Evolutionary conservation across 768 basidiomycete genomes (phyloP), one percentile per base, ranked within the genome.

Genomic region (Lepiota brunneoincarnata): DNA sequence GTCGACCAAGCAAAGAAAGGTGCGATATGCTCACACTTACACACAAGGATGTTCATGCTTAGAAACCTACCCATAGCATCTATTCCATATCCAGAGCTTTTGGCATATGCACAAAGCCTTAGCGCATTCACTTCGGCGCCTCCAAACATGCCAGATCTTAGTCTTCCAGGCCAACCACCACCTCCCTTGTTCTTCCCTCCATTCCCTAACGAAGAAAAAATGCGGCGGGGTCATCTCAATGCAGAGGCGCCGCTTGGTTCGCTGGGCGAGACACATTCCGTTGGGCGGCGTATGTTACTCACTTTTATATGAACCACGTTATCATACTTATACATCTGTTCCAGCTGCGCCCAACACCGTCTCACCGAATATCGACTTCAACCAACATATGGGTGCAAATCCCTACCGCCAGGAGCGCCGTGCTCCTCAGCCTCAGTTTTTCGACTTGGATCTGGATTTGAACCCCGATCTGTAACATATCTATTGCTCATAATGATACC

Each of bases 151-250:
- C 89, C 89, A 18, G 89, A 90, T 61, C 77, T 84, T 43, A 75
- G 75, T 21, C 70, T 82, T 4, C 84, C 87, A 0, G 87, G 86
- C 7, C 89, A 87, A 60, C 84, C 84, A 10, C 87, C 87, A 0
- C 84, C 86, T 15, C 88, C 87, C 15, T 64, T 90, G 38, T 92
- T 93, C 77, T 91, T 92, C 72, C 91, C 91, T 35, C 92, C 92
- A 10, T 93, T 92, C 67, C 91, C 91, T 0, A 92, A 91, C 63
- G 91, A 92, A 70, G 91, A 92, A 67, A 93, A 91, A 69, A 91
- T 93, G 89, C 84, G 91, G 48, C 79, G 85, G 21, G 91, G 91
- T 1, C 79, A 80, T 53, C 80, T 92, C 67, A 91, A 88, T 63
- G 84, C 83, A 18, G 89, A 91, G 67, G 87, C 85, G 23, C 91